Evolutionary conservation across 441 rosid genomes (phyloP), one percentile per base, ranked within the genome.

Genomic region (Eruca vesicaria): DNA sequence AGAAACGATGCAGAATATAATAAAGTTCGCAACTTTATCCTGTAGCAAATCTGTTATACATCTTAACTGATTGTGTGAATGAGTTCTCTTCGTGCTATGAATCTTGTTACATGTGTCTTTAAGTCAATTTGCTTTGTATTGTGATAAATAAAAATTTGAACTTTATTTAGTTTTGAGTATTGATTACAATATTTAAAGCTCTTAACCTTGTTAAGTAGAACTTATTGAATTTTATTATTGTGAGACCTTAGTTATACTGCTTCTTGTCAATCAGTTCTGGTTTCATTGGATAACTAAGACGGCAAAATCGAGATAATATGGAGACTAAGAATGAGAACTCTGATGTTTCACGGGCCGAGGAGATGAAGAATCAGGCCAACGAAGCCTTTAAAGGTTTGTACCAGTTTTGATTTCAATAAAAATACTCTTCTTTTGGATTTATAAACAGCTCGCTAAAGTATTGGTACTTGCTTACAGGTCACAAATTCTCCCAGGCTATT

Each of bases 311-410:
- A 59, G 68, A 59, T n/a, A 72, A 32, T 23, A 78, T 78, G 81
- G 78, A 78, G 74, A 12, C 53, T 57, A 68, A 78, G 66, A 78
- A 73, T 73, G 89, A 82, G 45, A 84, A 73, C 67, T 85, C 88
- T 31, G 82, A 72, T 58, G 77, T 78, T 69, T 84, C 86, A 68
- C 82, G 64, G 72, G 97, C 97, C 14, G 98, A 91, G 81, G 92
- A 91, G 72, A 26, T 90, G 66, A 96, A 96, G 83, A 77, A 79
- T 65, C 86, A 78, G 20, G 98, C 97, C 23, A 96, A 96, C 64
- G 97, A 93, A 81, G 97, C 97, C 12, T 93, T 93, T 74, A 96
- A 90, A 87, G 98, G 99, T 93, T 48, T 64, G 52, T 48, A 1
- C 5, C n/a, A n/a, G n/a, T 20, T 35, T 50, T 33, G 10, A 18